Base-by-base conservation (phyloP, 2,329 filamentous ascomycete genomes). In the Sodiomyces alkalinus region DNA sequence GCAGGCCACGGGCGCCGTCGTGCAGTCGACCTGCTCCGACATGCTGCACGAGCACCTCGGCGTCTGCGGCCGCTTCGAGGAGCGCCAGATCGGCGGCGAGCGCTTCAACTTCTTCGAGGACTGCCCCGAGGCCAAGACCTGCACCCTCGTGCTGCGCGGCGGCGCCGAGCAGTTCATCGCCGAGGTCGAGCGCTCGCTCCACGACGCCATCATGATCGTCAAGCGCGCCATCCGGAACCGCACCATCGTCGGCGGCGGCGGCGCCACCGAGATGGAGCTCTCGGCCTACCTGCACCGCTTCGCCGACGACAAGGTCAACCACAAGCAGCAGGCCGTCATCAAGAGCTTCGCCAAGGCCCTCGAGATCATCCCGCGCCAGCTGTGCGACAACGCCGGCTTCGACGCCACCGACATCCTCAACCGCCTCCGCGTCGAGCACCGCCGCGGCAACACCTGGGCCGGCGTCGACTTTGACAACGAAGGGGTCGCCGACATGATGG, bases 201-300 rank as follows among this genome's bases (percentile, higher is more conserved):
- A 98, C 64, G 90, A 98, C 48, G 90, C 90, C 43, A 96, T 98
- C 58, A 98, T 98, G 90, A 93, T 98, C 47, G 90, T 98, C 49
- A 96, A 96, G 73, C 85, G 92, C 36, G 83, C 90, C 17, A 83
- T 96, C 56, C 83, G 82, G 62, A 92, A 96, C 65, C 78, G 78
- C 48, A 80, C 73, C 49, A 93, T 98, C 40, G 90, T 98, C 16
- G 90, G 86, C 25, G 90, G 90, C 44, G 90, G 90, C 44, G 90
- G 90, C 51, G 87, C 90, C 12, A 75, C 68, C 45, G 90, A 98
- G 65, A 96, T 98, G 87, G 90, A 96, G 54, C 57, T 96, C 29
- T 94, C 86, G 6, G 80, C 85, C 21, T 92, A 93, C 58, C 72
- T 98, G 38, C 86, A 94, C 64, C 68, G 71, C 42, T 94, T 80